A percentile compares a stretch with the other conserved stretches of the same genome.
Conservation (phyloP, 1,284 basidiomycete genomes). For the Ganoderma lingzhi region DNA sequence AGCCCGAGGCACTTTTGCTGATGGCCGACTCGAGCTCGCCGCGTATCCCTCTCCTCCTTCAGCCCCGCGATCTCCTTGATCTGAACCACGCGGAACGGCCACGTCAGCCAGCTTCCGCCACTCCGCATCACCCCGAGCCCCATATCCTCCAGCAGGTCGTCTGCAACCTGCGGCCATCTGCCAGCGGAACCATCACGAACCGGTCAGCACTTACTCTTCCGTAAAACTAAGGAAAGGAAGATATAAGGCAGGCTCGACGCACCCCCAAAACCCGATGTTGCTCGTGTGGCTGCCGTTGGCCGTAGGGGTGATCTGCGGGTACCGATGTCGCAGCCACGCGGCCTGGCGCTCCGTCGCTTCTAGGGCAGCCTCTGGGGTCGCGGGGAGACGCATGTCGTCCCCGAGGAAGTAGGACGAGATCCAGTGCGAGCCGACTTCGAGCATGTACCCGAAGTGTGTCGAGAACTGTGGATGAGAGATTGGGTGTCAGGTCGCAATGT, state of each 20-base stretch:
- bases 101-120: slow-evolving; percentile 67
- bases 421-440: slow-evolving; percentile 66
- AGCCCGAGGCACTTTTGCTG: no score
- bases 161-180: slow-evolving; percentile 66
- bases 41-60: slow-evolving; percentile 48
- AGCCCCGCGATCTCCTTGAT: slow-evolving; percentile 54
- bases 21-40: slow-evolving; percentile 16
- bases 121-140: slow-evolving; percentile 55
- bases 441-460: slow-evolving; percentile 58
- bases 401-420: slow-evolving; percentile 67
- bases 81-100: slow-evolving; percentile 62
- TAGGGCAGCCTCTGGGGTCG: slow-evolving; percentile 52
- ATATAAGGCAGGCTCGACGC: slow-evolving; percentile 25
- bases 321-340: slow-evolving; percentile 59
- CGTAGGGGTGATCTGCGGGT: slow-evolving; percentile 54
- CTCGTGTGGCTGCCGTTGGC: slow-evolving; percentile 56
- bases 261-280: slow-evolving; percentile 55
- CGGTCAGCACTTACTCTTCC: background rate
- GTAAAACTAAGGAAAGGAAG: background rate
- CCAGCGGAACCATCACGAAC: background rate
- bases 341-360: slow-evolving; percentile 49
- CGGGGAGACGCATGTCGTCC: slow-evolving; percentile 57
- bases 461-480: background rate
- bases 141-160: slow-evolving; percentile 68
- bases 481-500: background rate